These are phyloP conservation scores for Aspergillus biplanus DNA, from an alignment of 495 filamentous ascomycete genomes.

Conservation along the genomic window DNA sequence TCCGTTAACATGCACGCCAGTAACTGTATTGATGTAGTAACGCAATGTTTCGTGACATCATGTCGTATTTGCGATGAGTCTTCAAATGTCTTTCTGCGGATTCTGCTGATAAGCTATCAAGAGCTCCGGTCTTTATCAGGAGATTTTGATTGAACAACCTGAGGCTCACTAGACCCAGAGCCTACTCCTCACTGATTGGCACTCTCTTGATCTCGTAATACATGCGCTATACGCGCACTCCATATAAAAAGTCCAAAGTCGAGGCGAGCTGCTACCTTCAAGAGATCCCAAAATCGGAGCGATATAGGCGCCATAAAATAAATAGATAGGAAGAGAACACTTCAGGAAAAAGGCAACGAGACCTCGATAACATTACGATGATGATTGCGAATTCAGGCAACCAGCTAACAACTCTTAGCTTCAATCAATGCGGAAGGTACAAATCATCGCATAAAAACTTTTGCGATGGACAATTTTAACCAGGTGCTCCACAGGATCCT, in stretches of 20 bases:
- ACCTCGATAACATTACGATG: background rate
- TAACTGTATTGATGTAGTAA: too few relatives aligned
- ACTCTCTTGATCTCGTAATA: background rate
- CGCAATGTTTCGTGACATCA: background rate
- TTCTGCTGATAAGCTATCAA: background rate
- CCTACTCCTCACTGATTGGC: background rate
- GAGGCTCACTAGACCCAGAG: too few relatives aligned
- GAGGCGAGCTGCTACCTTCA: background rate
- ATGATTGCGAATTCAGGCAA: slow-evolving; percentile 1
- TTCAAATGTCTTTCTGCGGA: background rate
- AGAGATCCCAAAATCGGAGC: background rate
- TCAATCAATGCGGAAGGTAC: too few relatives aligned
- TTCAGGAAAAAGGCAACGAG: background rate
- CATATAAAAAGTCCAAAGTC: background rate
- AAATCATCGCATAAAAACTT: too few relatives aligned
- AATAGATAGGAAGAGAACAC: background rate
- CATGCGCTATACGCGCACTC: slow-evolving; percentile 11
- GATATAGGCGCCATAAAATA: slow-evolving; percentile 7
- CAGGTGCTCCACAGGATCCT: too few relatives aligned
- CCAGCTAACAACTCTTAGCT: background rate
- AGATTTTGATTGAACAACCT: background rate
- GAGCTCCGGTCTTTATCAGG: background rate
- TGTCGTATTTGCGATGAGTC: background rate
- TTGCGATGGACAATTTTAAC: too few relatives aligned
- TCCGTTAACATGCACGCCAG: background rate